Conservation (phyloP, 768 basidiomycete species). For the Phaffia australis region DNA sequence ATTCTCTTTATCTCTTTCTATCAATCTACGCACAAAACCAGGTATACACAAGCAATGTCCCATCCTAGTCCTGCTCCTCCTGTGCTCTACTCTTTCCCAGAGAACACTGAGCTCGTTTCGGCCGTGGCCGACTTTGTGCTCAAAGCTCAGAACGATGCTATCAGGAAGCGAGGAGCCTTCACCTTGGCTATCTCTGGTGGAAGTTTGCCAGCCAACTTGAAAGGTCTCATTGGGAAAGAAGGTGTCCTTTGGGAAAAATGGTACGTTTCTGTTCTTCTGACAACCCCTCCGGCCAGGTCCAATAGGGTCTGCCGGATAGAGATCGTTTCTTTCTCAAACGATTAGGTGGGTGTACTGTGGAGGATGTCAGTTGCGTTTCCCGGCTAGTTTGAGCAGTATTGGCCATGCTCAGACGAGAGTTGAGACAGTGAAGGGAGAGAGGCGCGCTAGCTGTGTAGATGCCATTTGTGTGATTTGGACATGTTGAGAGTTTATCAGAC, state of each 20-base stretch:
- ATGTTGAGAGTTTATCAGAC: no score
- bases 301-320: not conserved
- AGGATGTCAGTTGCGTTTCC: not conserved
- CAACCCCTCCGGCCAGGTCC: not conserved
- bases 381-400: no score
- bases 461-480: no score
- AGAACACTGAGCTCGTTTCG: slow-evolving; percentile 47
- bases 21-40: not conserved
- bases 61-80: slow-evolving; percentile 47
- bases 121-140: slow-evolving; percentile 71
- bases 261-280: slow-evolving; percentile 42
- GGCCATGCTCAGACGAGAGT: no score
- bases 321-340: not conserved
- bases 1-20: not conserved
- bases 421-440: no score
- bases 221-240: slow-evolving; percentile 52
- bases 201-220: slow-evolving; percentile 70
- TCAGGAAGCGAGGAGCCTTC: slow-evolving; percentile 81
- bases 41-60: slow-evolving; percentile 29
- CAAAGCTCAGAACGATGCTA: slow-evolving; percentile 76
- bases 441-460: no score
- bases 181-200: slow-evolving; percentile 90
- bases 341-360: no score
- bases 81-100: slow-evolving; percentile 60
- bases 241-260: slow-evolving; percentile 88